These are phyloP conservation scores for Petunia axillaris DNA, from an alignment of 257 asterid species.

Conservation along the genomic window DNA sequence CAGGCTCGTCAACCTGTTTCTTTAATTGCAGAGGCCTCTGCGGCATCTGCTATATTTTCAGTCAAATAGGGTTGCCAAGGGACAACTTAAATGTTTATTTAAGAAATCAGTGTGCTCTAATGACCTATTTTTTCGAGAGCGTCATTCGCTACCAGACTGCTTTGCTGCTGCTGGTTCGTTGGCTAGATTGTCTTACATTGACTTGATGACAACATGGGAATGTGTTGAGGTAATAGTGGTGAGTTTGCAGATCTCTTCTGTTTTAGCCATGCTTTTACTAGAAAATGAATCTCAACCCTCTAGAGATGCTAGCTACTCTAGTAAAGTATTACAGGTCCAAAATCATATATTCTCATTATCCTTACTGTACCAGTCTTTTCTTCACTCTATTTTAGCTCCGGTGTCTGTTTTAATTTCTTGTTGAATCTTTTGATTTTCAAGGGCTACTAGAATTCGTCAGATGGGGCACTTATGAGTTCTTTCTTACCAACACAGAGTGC, in stretches of 20 bases:
- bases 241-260: not conserved
- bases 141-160: conserved; percentile 10
- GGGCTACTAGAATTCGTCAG: conserved; percentile 6
- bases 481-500: not conserved
- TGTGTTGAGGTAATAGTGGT: conserved; percentile 21
- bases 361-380: not conserved
- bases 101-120: conserved; percentile 15
- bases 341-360: conserved; percentile 12
- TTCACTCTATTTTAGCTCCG: not conserved
- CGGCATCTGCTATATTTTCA: conserved; percentile 69
- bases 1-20: conserved; percentile 97
- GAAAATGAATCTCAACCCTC: conserved; percentile 6
- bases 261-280: not conserved
- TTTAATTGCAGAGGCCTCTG: conserved; percentile 89
- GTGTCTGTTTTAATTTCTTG: conserved; percentile 20
- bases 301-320: not conserved
- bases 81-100: conserved; percentile 17
- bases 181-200: conserved; percentile 4
- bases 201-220: conserved; percentile 17
- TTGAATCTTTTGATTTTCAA: conserved; percentile 20
- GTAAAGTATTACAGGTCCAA: conserved; percentile 22
- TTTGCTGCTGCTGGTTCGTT: conserved; percentile 24
- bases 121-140: conserved; percentile 5
- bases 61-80: conserved; percentile 43
- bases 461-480: conserved; percentile 14